phyloP scores from a whole-genome alignment of 2,329 filamentous ascomycete genomes.

The Alternaria sp. region DNA sequence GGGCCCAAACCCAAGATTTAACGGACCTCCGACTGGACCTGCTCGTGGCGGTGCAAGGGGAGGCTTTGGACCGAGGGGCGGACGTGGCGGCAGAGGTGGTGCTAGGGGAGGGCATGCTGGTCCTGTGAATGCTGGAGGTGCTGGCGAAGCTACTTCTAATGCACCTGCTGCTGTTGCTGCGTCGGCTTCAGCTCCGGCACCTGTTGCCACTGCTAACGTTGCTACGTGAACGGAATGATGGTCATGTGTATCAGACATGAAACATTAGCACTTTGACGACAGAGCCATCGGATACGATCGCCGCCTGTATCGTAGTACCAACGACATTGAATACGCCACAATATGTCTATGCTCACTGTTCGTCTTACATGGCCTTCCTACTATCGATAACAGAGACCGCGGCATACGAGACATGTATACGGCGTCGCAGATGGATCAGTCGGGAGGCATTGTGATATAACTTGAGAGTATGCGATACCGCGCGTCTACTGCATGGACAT shows the following conservation, averaged over 20 bases:
- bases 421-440: too few relatives aligned
- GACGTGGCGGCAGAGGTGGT: slow-evolving; percentile 45
- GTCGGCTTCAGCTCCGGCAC: slow-evolving; percentile 9
- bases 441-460: background rate
- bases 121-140: slow-evolving; percentile 14
- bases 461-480: background rate
- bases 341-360: background rate
- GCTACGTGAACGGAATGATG: slow-evolving; percentile 6
- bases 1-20: slow-evolving; percentile 38
- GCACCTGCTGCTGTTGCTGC: slow-evolving; percentile 7
- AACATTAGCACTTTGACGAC: background rate
- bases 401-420: background rate
- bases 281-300: background rate
- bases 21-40: slow-evolving; percentile 39
- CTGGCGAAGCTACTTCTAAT: slow-evolving; percentile 20
- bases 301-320: background rate
- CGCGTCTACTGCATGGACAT: background rate
- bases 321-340: background rate
- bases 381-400: background rate
- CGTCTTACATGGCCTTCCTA: slow-evolving; percentile 1
- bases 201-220: slow-evolving; percentile 17
- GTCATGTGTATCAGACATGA: background rate
- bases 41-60: slow-evolving; percentile 43
- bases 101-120: slow-evolving; percentile 38
- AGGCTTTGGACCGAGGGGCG: slow-evolving; percentile 45